A percentile compares a stretch with the other conserved stretches of the same genome.
phyloP scores from a whole-genome alignment of 345 rosid species.

The Isatis tinctoria region DNA sequence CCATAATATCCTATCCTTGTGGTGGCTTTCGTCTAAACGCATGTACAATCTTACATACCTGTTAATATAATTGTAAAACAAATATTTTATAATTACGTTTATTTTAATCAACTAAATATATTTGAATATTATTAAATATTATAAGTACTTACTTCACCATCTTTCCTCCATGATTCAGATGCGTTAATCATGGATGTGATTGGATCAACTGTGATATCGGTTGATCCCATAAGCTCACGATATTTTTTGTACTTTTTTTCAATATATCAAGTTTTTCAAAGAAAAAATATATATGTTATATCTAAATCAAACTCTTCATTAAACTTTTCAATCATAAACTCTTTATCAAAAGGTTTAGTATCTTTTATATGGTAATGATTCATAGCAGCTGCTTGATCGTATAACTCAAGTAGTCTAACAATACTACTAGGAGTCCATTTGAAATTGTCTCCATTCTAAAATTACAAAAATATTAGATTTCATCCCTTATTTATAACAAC shows the following conservation, averaged over 20 bases:
- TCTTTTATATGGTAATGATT: not conserved
- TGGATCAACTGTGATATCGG: not conserved
- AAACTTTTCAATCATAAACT: not conserved
- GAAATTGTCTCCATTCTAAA: not conserved
- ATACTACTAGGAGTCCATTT: not conserved
- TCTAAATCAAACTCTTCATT: not conserved
- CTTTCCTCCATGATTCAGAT: not conserved
- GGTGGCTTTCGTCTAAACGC: not conserved
- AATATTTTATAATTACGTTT: not conserved
- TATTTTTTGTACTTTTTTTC: not conserved
- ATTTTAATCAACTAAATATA: not conserved
- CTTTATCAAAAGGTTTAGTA: not conserved
- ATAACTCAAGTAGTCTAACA: not conserved
- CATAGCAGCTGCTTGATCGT: not conserved
- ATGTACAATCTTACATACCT: not conserved
- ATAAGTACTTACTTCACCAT: not conserved
- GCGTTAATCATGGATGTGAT: not conserved
- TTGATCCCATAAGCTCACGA: not conserved
- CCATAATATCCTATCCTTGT: not conserved
- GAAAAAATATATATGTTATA: not conserved
- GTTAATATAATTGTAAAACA: not conserved
- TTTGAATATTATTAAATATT: not conserved
- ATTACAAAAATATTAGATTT: not conserved
- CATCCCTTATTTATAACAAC: not conserved
- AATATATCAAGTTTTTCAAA: not conserved